Conservation (phyloP, 2,329 filamentous ascomycete species). For the Aspergillus udagawae region DNA sequence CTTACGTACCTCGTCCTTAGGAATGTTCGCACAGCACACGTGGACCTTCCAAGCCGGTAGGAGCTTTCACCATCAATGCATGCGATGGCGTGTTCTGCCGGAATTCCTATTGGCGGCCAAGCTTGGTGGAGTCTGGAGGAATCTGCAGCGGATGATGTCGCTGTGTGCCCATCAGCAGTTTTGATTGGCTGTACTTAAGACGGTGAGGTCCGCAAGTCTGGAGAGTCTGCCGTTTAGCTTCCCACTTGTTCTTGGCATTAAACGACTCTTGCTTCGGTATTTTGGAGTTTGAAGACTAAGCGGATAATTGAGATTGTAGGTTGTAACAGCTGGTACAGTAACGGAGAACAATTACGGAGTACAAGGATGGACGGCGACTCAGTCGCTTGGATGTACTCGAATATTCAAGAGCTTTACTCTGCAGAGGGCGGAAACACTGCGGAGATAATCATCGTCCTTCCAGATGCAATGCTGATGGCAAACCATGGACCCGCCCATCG, state of each 20-base stretch:
- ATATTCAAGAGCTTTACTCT: neutral
- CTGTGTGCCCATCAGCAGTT: neutral
- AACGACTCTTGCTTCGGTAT: too few relatives aligned
- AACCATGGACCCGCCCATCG: neutral
- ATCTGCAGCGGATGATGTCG: neutral
- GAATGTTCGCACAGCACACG: conserved; percentile 7
- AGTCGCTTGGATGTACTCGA: too few relatives aligned
- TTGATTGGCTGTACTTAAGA: neutral
- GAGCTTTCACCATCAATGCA: conserved; percentile 28
- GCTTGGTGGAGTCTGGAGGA: neutral
- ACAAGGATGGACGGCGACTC: too few relatives aligned
- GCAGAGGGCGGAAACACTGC: neutral
- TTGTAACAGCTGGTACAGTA: too few relatives aligned
- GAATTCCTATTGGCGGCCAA: conserved; percentile 20
- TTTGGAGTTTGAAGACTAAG: too few relatives aligned
- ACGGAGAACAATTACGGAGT: neutral
- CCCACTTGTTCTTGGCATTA: neutral
- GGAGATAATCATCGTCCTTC: neutral
- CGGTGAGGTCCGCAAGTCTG: neutral
- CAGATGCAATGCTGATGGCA: neutral
- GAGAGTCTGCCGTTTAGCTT: neutral
- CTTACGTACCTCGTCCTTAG: too few relatives aligned
- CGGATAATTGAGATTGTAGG: too few relatives aligned
- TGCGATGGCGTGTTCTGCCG: conserved; percentile 31
- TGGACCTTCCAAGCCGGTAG: conserved; percentile 4